Conservation (phyloP, 2,329 filamentous ascomycete genomes). For the Dothistroma septosporum region DNA sequence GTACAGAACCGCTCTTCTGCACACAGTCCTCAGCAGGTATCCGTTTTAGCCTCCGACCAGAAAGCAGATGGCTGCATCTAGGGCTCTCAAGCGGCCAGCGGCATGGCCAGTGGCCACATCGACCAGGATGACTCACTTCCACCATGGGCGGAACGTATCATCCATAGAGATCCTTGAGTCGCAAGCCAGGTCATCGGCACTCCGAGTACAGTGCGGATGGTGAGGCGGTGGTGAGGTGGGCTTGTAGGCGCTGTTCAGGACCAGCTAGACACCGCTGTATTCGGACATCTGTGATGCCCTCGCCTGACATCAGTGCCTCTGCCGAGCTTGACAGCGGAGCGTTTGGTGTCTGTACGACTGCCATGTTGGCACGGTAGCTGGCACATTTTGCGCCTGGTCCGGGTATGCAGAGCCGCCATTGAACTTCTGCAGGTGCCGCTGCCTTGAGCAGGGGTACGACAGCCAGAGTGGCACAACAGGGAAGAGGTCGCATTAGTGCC, state of each 20-base stretch:
- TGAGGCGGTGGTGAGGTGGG: neutral
- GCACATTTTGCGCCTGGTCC: neutral
- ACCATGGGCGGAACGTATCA: neutral
- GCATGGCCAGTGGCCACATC: neutral
- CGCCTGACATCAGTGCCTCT: neutral
- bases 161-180: constrained; percentile 1
- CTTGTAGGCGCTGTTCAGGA: neutral
- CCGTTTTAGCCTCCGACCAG: constrained; percentile 13
- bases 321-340: constrained; percentile 1
- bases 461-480: constrained; percentile 8
- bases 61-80: constrained; percentile 17
- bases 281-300: neutral
- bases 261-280: neutral
- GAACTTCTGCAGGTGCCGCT: constrained; percentile 1
- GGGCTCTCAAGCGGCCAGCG: constrained; percentile 9
- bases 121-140: neutral
- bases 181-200: neutral
- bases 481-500: neutral
- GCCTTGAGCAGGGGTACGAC: constrained; percentile 1
- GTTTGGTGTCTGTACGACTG: constrained; percentile 7
- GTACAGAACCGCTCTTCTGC: constrained; percentile 6
- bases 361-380: neutral
- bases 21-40: constrained; percentile 3
- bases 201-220: neutral
- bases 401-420: neutral